phyloP scores from a whole-genome alignment of 75 land plant species.

The Pinus albicaulis region DNA sequence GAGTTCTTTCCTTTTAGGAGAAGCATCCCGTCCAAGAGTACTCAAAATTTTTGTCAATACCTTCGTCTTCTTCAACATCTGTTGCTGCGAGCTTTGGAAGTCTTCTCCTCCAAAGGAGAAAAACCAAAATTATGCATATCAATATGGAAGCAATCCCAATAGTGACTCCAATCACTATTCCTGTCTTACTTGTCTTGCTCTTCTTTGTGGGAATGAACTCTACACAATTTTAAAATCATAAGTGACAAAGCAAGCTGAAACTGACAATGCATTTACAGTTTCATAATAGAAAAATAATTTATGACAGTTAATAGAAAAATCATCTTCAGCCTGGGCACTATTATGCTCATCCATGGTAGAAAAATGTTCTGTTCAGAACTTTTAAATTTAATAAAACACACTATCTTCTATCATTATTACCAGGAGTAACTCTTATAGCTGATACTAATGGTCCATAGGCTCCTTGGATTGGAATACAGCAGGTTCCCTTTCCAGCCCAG shows the following conservation, averaged over 20 bases:
- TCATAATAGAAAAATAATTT: not conserved
- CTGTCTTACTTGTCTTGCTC: constrained; percentile 19
- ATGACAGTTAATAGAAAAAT: not conserved
- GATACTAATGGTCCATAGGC: constrained; percentile 68
- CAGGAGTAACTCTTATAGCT: constrained; percentile 59
- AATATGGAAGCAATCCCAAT: constrained; percentile 25
- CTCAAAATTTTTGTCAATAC: not conserved
- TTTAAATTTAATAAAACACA: not conserved
- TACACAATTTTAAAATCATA: not conserved
- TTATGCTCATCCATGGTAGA: not conserved
- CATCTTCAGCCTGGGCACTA: not conserved
- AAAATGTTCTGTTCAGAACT: not conserved
- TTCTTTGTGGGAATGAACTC: constrained; percentile 46
- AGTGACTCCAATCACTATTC: constrained; percentile 20
- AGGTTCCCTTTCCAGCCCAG: constrained; percentile 83
- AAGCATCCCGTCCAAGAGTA: not conserved
- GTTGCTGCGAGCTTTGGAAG: not conserved
- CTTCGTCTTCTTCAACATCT: constrained; percentile 22
- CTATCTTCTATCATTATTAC: constrained; percentile 22
- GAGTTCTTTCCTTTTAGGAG: not conserved
- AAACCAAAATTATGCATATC: constrained; percentile 1
- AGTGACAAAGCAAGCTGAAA: not conserved
- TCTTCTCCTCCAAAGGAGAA: constrained; percentile 11
- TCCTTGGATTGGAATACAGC: constrained; percentile 57
- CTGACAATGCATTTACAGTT: not conserved